Conservation (phyloP, 805 yeast species). For the Candida ponderosae region DNA sequence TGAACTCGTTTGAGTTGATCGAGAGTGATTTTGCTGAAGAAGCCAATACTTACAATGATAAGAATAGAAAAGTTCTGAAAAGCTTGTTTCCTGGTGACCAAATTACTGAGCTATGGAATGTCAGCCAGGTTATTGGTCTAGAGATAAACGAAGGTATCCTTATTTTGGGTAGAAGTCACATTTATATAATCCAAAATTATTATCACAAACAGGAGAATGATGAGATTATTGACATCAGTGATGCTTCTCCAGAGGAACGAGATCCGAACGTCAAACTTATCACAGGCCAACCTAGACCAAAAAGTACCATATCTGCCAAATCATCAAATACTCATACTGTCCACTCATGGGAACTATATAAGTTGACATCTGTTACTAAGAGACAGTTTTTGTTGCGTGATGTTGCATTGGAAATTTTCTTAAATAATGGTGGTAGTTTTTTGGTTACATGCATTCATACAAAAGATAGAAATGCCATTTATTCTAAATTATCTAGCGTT, state of each 20-base stretch:
- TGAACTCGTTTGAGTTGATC: constrained; percentile 35
- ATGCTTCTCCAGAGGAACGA: constrained; percentile 52
- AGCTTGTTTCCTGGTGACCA: constrained; percentile 63
- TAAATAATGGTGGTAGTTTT: constrained; percentile 63
- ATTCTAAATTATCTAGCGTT: constrained; percentile 37
- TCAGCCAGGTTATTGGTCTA: constrained; percentile 69
- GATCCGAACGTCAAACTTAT: constrained; percentile 67
- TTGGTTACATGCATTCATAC: constrained; percentile 56
- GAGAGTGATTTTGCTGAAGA: constrained; percentile 31
- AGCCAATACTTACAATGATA: constrained; percentile 42
- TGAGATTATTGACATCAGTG: constrained; percentile 57
- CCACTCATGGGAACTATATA: constrained; percentile 52
- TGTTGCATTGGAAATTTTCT: constrained; percentile 73
- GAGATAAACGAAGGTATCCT: constrained; percentile 69
- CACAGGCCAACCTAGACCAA: constrained; percentile 34
- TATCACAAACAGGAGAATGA: constrained; percentile 43
- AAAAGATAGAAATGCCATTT: constrained; percentile 48
- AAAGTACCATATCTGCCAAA: constrained; percentile 10
- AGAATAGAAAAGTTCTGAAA: constrained; percentile 66
- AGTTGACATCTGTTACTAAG: constrained; percentile 58
- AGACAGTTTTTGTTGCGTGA: constrained; percentile 73
- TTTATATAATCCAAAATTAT: constrained; percentile 66
- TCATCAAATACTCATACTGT: constrained; percentile 35
- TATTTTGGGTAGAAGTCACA: constrained; percentile 55
- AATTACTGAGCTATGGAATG: constrained; percentile 67